These are phyloP conservation scores for Protomyces inundatus DNA, from an alignment of 1,139 yeast genomes.

Conservation along the genomic window DNA sequence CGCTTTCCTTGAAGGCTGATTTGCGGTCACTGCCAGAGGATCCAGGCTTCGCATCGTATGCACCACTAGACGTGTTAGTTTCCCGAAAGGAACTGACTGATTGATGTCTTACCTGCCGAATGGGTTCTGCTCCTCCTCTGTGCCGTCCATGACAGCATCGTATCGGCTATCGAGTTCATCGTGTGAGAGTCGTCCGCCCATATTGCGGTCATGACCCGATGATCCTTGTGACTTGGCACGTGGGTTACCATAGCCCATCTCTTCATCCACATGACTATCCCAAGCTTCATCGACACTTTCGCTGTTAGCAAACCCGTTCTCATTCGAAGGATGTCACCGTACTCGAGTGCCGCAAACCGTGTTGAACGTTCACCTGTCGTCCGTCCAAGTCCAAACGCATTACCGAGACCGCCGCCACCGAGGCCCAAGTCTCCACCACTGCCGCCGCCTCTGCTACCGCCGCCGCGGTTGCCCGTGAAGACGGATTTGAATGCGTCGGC, in stretches of 20 bases:
- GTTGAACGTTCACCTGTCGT: conserved; percentile 19
- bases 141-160: conserved; percentile 24
- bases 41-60: neutral
- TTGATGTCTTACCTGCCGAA: conserved; percentile 1
- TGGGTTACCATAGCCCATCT: conserved; percentile 16
- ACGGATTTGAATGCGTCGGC: neutral
- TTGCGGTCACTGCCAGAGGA: conserved; percentile 5
- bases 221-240: neutral
- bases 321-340: neutral
- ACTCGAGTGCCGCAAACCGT: conserved; percentile 24
- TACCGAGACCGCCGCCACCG: neutral
- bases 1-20: conserved; percentile 20
- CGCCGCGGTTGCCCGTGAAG: conserved; percentile 11
- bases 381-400: neutral
- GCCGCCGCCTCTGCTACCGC: neutral
- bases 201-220: neutral
- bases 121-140: neutral
- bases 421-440: neutral
- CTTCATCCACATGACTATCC: conserved; percentile 23
- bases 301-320: neutral
- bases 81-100: neutral
- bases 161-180: conserved; percentile 21
- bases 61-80: neutral
- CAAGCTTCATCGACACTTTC: conserved; percentile 23
- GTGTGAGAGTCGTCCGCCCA: neutral